These are phyloP conservation scores for Suillus subluteus DNA, from an alignment of 768 basidiomycete species.

Conservation along the genomic window DNA sequence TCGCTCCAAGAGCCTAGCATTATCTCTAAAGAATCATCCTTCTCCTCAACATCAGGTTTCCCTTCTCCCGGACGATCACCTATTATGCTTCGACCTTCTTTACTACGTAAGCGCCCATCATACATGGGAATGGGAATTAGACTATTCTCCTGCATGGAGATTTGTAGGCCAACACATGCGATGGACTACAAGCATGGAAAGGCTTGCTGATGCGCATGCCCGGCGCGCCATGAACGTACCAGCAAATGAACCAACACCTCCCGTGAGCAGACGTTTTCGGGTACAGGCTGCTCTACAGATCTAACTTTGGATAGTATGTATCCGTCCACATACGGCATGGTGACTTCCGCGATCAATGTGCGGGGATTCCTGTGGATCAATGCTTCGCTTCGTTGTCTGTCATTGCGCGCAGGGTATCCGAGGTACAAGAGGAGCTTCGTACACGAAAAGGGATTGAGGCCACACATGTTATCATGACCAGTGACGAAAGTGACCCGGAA, in stretches of 20 bases:
- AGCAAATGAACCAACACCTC: slow-evolving; percentile 45
- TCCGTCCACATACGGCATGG: slow-evolving; percentile 57
- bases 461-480: slow-evolving; percentile 62
- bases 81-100: slow-evolving; percentile 30
- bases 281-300: neutral
- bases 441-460: slow-evolving; percentile 47
- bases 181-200: slow-evolving; percentile 47
- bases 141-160: slow-evolving; percentile 64
- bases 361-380: slow-evolving; percentile 40
- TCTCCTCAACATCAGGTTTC: slow-evolving; percentile 23
- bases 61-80: slow-evolving; percentile 25
- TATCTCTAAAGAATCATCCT: slow-evolving; percentile 8
- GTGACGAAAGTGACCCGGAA: slow-evolving; percentile 56
- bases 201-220: slow-evolving; percentile 48
- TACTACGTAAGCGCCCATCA: slow-evolving; percentile 41
- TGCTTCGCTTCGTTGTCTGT: slow-evolving; percentile 58
- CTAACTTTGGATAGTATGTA: slow-evolving; percentile 47
- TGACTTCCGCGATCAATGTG: slow-evolving; percentile 55
- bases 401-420: slow-evolving; percentile 54
- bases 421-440: slow-evolving; percentile 52
- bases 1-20: slow-evolving; percentile 12
- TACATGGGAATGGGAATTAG: slow-evolving; percentile 58
- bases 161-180: slow-evolving; percentile 55
- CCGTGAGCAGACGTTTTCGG: slow-evolving; percentile 37
- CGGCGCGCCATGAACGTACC: slow-evolving; percentile 44